Base-by-base conservation (phyloP, 305 asterid species). In the Fraxinus latifolia region DNA sequence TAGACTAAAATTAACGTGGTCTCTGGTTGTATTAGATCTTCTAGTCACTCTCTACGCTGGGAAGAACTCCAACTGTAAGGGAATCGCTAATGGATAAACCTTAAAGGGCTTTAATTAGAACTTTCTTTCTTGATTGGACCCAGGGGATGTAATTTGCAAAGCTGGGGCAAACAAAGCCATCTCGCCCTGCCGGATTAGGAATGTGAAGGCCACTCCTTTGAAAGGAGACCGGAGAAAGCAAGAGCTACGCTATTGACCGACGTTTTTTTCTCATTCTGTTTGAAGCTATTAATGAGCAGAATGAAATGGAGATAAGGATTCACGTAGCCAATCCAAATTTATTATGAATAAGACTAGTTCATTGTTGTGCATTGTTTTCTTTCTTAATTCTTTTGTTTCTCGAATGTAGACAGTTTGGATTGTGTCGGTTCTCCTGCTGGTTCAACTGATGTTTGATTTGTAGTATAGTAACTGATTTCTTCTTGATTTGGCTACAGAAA, bases 401-500 rank as follows among this genome's bases (percentile, higher is more conserved):
- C 21, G 19, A 67, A 67, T 4, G 74, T 32, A 67, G 34, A 32
- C 8, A 3, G 74, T 29, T 29, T 14, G 17, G 4, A 31, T 29
- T 68, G 33, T 68, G 37, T 68, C 12, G 9, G 74, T 68, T 68
- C 17, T n/a, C 74, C 39, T 68, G 74, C 39, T 68, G 74, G 34
- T 68, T 68, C 39, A 68, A 68, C 11, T 14, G 39, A 68, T 0
- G 11, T 29, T 27, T 31, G 21, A 68, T 68, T 14, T 5, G 15
- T 68, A 29, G 33, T 68, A 29, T 5, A 14, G 74, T 17, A 68
- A 74, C 74, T 47, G 80, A 80, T 74, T 80, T 70, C 29, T 77
- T 78, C 33, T 77, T 70, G 25, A 77, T 79, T 72, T 84, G 47
- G 47, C 62, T 89, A 94, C 96, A 94, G 99, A 96, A 94, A 96